Conservation (phyloP, 148 eudicot species). For the Cornus suecica region DNA sequence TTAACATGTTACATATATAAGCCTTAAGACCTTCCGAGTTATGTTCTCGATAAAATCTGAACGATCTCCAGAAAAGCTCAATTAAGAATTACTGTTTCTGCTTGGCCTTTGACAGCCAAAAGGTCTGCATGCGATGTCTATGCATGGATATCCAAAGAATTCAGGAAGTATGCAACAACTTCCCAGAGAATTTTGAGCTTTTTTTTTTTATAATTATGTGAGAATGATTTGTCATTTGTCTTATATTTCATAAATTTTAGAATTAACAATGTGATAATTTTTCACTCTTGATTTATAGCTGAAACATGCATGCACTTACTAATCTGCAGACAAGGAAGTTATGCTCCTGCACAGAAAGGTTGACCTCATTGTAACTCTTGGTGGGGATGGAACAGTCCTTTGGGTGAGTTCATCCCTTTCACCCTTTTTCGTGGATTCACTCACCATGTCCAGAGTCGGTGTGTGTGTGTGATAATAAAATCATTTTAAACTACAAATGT, state of each 20-base stretch:
- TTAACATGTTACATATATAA: not conserved
- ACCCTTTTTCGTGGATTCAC: not conserved
- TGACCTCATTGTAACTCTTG: slow-evolving; percentile 94
- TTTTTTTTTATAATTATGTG: not conserved
- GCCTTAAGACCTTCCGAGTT: not conserved
- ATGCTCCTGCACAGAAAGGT: slow-evolving; percentile 70
- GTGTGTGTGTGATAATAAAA: too few relatives aligned
- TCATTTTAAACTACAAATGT: too few relatives aligned
- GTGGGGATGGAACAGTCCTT: slow-evolving; percentile 98
- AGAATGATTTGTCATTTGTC: not conserved
- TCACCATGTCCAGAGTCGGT: too few relatives aligned
- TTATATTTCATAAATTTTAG: not conserved
- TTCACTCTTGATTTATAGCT: slow-evolving; percentile 7
- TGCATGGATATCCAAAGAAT: not conserved
- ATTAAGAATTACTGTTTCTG: not conserved
- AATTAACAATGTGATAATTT: slow-evolving; percentile 4
- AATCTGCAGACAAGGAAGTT: slow-evolving; percentile 60
- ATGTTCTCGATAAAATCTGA: not conserved
- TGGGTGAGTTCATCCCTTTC: slow-evolving; percentile 63
- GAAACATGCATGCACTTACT: not conserved
- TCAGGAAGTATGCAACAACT: not conserved
- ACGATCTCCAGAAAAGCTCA: not conserved
- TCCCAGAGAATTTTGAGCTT: not conserved
- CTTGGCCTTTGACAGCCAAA: not conserved
- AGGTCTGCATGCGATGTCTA: not conserved